A percentile compares a stretch with the other conserved stretches of the same genome.
Evolutionary conservation across 2,329 filamentous ascomycete genomes (phyloP).

Genomic region (Neonectria faginata): DNA sequence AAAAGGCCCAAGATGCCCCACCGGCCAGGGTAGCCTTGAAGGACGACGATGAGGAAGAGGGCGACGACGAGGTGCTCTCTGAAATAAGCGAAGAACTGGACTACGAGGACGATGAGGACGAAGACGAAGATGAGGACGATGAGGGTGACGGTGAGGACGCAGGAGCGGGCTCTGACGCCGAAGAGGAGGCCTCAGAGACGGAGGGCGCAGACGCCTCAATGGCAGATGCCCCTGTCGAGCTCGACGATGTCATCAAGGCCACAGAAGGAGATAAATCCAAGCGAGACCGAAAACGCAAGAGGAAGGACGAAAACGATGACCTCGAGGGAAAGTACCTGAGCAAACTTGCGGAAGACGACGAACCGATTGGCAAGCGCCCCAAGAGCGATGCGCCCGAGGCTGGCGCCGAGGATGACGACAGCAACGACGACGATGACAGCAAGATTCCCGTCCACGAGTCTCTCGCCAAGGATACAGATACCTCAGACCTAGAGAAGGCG

Average conservation of each 20-base stretch:
- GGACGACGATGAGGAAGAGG: slow-evolving; percentile 49
- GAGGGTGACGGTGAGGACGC: slow-evolving; percentile 42
- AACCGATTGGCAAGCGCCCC: slow-evolving; percentile 66
- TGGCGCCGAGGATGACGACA: slow-evolving; percentile 51
- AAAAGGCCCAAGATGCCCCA: slow-evolving; percentile 48
- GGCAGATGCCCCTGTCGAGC: slow-evolving; percentile 50
- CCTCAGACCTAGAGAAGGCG: slow-evolving; percentile 81
- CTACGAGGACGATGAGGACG: slow-evolving; percentile 47
- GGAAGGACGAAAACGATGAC: slow-evolving; percentile 75
- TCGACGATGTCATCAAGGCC: slow-evolving; percentile 52
- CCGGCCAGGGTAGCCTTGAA: slow-evolving; percentile 46
- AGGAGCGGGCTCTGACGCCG: slow-evolving; percentile 14
- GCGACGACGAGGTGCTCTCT: slow-evolving; percentile 50
- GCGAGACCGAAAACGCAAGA: slow-evolving; percentile 72
- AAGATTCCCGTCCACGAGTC: slow-evolving; percentile 68
- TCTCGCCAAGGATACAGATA: slow-evolving; percentile 64
- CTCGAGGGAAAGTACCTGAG: slow-evolving; percentile 78
- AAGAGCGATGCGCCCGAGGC: slow-evolving; percentile 54
- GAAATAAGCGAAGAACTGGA: slow-evolving; percentile 52
- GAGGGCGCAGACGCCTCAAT: slow-evolving; percentile 54
- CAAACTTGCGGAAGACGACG: slow-evolving; percentile 70
- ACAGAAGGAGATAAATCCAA: slow-evolving; percentile 51
- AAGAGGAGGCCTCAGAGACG: slow-evolving; percentile 52
- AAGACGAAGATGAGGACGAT: slow-evolving; percentile 42
- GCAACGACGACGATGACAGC: slow-evolving; percentile 59